Base-by-base conservation (phyloP, 1,284 basidiomycete species). In the Cystobasidium pallidum region DNA sequence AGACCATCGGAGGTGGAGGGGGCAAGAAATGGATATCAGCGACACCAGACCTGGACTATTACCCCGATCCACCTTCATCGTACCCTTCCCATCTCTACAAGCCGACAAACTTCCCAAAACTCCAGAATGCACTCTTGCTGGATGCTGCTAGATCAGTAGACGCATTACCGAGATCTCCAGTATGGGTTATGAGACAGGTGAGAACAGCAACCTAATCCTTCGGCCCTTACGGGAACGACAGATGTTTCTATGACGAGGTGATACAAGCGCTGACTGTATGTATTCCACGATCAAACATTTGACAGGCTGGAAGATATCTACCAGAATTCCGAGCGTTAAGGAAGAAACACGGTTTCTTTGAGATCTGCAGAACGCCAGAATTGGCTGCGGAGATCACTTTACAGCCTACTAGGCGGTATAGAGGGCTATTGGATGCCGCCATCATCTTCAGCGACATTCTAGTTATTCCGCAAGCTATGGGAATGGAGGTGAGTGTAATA, bases 121-220 rank as follows among this genome's bases (percentile, higher is more conserved):
- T 72, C 8, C 51, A 66, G 26, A 72, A 72, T 54, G 36, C 17
- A 21, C 70, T 72, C 4, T 30, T 72, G n/a, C 63, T 72, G 28
- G 51, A 58, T 34, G 70, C 70, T 28, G 70, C 70, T 21, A 19
- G 10, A n/a, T 58, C 26, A 19, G 13, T n/a, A n/a, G 51, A 26
- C 61, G 61, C 26, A 43, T 24, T 61, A 41, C 63, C 70, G 24
- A 88, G 92, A 72, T 92, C 95, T 2, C 95, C 95, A 15, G 93
- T 96, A 74, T 99, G 95, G 95, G 91, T 98, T 74, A 99, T 99
- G 95, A 87, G 96, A 39, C 95, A 99, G 45, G 45, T 21, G n/a
- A 10, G n/a, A n/a, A n/a, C n/a, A n/a, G n/a, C n/a, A n/a, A n/a
- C n/a, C n/a, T n/a, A n/a, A n/a, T n/a, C n/a, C n/a, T n/a, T n/a